Evolutionary conservation across 2,329 filamentous ascomycete genomes (phyloP).

Genomic region (Amylocarpus encephaloides): DNA sequence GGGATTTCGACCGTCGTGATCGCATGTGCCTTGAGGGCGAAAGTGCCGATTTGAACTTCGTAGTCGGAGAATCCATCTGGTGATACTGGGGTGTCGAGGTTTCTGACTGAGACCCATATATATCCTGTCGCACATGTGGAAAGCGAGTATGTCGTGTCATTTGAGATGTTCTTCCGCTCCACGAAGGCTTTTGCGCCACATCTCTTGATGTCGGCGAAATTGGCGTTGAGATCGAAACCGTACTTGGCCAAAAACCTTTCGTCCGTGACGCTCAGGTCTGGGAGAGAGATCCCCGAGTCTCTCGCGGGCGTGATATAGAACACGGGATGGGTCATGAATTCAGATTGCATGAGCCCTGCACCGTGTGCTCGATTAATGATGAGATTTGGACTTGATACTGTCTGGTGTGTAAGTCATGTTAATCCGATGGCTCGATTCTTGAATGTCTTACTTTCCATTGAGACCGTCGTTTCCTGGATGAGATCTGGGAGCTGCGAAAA

Average conservation of each 20-base stretch:
- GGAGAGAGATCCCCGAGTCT: slow-evolving; percentile 25
- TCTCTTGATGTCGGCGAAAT: slow-evolving; percentile 26
- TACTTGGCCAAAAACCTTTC: slow-evolving; percentile 24
- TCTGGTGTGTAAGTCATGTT: neutral
- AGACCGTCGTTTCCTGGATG: slow-evolving; percentile 27
- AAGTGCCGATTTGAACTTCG: slow-evolving; percentile 27
- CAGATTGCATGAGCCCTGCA: slow-evolving; percentile 10
- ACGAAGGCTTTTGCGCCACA: slow-evolving; percentile 24
- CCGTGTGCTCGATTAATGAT: slow-evolving; percentile 21
- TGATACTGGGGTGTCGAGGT: slow-evolving; percentile 1
- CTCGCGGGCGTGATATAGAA: slow-evolving; percentile 22
- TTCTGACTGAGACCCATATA: slow-evolving; percentile 22
- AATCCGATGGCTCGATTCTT: too few species aligned
- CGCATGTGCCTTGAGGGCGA: slow-evolving; percentile 20
- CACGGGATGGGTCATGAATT: slow-evolving; percentile 19
- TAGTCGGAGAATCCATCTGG: slow-evolving; percentile 12
- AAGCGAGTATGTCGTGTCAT: slow-evolving; percentile 20
- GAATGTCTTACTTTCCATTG: slow-evolving; percentile 22
- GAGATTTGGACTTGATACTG: slow-evolving; percentile 24
- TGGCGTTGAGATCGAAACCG: slow-evolving; percentile 24
- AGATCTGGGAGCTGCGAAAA: slow-evolving; percentile 26
- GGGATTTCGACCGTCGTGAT: slow-evolving; percentile 25
- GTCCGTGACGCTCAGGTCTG: slow-evolving; percentile 23
- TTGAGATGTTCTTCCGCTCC: slow-evolving; percentile 21
- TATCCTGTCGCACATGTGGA: slow-evolving; percentile 27